phyloP scores from a whole-genome alignment of 2,329 filamentous ascomycete genomes.

The Elsinoe perseae region DNA sequence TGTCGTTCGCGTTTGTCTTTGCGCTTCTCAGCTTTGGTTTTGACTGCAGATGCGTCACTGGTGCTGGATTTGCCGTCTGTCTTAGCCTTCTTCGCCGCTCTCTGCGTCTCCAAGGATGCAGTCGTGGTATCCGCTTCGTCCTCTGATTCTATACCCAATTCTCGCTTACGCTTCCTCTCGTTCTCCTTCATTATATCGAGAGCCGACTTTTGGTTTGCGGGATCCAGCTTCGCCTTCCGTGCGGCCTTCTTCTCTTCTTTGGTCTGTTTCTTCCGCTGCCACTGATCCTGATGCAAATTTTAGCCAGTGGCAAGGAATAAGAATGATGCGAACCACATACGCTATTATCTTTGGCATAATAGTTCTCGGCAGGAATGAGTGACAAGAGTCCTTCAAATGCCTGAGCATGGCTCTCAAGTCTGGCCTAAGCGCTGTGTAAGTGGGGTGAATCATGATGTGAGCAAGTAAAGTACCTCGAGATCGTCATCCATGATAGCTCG shows the following conservation, averaged over 20 bases:
- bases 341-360: slow-evolving; percentile 70
- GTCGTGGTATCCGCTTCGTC: slow-evolving; percentile 30
- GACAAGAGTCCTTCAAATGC: slow-evolving; percentile 82
- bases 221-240: slow-evolving; percentile 82
- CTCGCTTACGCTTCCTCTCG: slow-evolving; percentile 24
- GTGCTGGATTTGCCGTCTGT: slow-evolving; percentile 24
- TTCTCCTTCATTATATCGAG: slow-evolving; percentile 64
- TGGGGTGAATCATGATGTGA: slow-evolving; percentile 20
- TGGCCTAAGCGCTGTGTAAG: slow-evolving; percentile 36
- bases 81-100: slow-evolving; percentile 39
- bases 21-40: slow-evolving; percentile 37
- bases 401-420: slow-evolving; percentile 53
- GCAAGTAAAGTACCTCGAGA: slow-evolving; percentile 21
- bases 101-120: slow-evolving; percentile 29
- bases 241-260: slow-evolving; percentile 78
- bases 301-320: slow-evolving; percentile 17
- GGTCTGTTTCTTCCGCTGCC: slow-evolving; percentile 90
- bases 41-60: slow-evolving; percentile 24
- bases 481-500: slow-evolving; percentile 20
- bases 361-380: slow-evolving; percentile 81
- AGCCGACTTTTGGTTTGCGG: slow-evolving; percentile 80
- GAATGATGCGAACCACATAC: slow-evolving; percentile 48
- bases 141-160: slow-evolving; percentile 54
- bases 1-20: slow-evolving; percentile 38
- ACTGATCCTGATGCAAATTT: slow-evolving; percentile 62